These are phyloP conservation scores for Colletotrichum coccodes DNA, from an alignment of 2,329 filamentous ascomycete species.

Conservation along the genomic window DNA sequence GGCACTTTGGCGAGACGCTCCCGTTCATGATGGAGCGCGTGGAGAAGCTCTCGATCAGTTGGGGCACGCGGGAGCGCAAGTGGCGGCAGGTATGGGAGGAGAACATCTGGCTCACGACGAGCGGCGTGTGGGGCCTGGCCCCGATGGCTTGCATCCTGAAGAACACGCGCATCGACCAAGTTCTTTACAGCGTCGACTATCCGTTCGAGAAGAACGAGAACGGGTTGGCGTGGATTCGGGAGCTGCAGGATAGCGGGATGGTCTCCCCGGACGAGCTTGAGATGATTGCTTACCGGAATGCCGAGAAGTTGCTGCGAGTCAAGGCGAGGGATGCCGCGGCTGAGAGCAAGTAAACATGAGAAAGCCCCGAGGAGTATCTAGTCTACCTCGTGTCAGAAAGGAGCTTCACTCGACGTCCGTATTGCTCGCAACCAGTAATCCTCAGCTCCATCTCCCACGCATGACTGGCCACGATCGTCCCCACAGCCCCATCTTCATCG, in stretches of 20 bases:
- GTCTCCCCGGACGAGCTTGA: conserved; percentile 59
- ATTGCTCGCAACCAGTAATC: neutral
- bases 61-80: conserved; percentile 43
- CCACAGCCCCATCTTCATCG: neutral
- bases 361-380: neutral
- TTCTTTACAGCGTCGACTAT: conserved; percentile 68
- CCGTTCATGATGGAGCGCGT: conserved; percentile 65
- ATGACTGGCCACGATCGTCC: neutral
- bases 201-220: conserved; percentile 62
- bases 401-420: neutral
- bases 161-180: conserved; percentile 57
- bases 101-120: conserved; percentile 69
- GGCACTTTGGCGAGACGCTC: conserved; percentile 46
- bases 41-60: conserved; percentile 38
- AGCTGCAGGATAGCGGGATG: conserved; percentile 59
- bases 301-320: conserved; percentile 54
- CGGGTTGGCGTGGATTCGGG: conserved; percentile 57
- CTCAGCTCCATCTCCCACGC: neutral
- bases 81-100: conserved; percentile 62
- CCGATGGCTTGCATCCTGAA: conserved; percentile 55
- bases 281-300: conserved; percentile 60
- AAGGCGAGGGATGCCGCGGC: conserved; percentile 33
- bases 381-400: neutral
- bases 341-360: neutral
- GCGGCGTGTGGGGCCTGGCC: conserved; percentile 60